A percentile compares a stretch with the other conserved stretches of the same genome.
Conservation (phyloP, 2,329 filamentous ascomycete species). For the Davidsoniella neocaledoniae region DNA sequence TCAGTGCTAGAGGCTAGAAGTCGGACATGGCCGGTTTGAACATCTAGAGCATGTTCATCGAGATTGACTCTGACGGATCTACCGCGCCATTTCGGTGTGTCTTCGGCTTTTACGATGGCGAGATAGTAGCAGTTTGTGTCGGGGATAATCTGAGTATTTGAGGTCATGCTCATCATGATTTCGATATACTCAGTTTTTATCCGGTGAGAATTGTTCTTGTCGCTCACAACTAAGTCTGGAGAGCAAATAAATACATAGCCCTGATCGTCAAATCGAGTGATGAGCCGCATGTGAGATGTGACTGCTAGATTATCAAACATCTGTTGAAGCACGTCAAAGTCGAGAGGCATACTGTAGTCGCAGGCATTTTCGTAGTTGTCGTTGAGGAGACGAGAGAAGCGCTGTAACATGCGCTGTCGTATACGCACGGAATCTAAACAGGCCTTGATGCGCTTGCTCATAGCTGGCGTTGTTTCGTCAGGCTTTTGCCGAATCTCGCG, state of each 20-base stretch:
- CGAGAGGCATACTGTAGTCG: constrained; percentile 73
- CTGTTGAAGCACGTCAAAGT: constrained; percentile 49
- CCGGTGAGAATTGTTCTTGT: constrained; percentile 19
- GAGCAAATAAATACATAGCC: constrained; percentile 76
- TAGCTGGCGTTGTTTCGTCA: constrained; percentile 68
- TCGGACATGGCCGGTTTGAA: constrained; percentile 73
- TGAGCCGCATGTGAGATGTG: constrained; percentile 76
- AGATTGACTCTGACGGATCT: constrained; percentile 54
- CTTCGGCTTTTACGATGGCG: constrained; percentile 60
- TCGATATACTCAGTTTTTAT: constrained; percentile 68
- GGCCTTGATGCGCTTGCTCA: constrained; percentile 95
- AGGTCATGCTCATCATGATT: constrained; percentile 59
- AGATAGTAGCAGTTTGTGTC: constrained; percentile 40
- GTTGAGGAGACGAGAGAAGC: constrained; percentile 78
- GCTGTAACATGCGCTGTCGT: constrained; percentile 86
- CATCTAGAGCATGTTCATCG: constrained; percentile 62
- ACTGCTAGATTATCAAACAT: constrained; percentile 67
- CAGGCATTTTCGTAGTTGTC: constrained; percentile 94
- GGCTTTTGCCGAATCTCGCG: constrained; percentile 71
- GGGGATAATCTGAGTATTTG: constrained; percentile 28
- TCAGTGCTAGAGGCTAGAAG: constrained; percentile 80
- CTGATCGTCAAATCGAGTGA: constrained; percentile 48
- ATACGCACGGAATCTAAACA: constrained; percentile 92
- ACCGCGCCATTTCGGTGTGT: constrained; percentile 65
- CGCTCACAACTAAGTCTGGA: constrained; percentile 36